Conservation (phyloP, 2,329 filamentous ascomycete species). For the Penicillium psychrosexuale region DNA sequence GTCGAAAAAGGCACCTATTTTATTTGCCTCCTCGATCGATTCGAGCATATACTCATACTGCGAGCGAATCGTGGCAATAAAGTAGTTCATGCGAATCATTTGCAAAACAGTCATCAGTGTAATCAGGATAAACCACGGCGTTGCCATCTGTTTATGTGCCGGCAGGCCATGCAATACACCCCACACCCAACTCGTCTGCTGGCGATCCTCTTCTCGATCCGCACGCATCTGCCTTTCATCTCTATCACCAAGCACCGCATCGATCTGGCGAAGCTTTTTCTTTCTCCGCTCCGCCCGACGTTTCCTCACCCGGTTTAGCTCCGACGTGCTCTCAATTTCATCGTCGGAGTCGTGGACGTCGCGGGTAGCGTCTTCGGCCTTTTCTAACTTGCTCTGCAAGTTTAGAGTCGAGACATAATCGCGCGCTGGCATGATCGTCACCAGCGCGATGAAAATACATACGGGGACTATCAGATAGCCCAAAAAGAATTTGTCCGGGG, state of each 20-base stretch:
- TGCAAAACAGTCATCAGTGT: slow-evolving; percentile 75
- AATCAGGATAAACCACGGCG: slow-evolving; percentile 82
- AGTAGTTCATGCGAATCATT: slow-evolving; percentile 86
- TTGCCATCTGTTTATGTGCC: slow-evolving; percentile 67
- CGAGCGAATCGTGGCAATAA: slow-evolving; percentile 78
- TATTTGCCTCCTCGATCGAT: slow-evolving; percentile 58
- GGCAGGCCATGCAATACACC: slow-evolving; percentile 73
- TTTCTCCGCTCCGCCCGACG: slow-evolving; percentile 60
- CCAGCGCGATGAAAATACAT: slow-evolving; percentile 61
- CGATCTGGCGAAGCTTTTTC: slow-evolving; percentile 64
- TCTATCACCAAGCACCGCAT: slow-evolving; percentile 65
- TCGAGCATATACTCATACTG: slow-evolving; percentile 78
- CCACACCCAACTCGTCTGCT: slow-evolving; percentile 73
- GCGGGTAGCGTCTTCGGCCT: slow-evolving; percentile 35
- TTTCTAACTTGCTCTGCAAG: slow-evolving; percentile 66
- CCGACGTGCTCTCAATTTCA: slow-evolving; percentile 50
- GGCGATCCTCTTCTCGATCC: slow-evolving; percentile 62
- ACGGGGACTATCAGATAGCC: slow-evolving; percentile 68
- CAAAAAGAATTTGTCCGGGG: slow-evolving; percentile 66
- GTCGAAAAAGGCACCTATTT: slow-evolving; percentile 82
- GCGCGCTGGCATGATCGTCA: slow-evolving; percentile 65
- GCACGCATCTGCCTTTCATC: slow-evolving; percentile 59
- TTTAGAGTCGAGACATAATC: slow-evolving; percentile 79
- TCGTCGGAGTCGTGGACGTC: slow-evolving; percentile 48
- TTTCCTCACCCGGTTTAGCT: slow-evolving; percentile 48